These are phyloP conservation scores for Arabidopsis arenosa DNA, from an alignment of 345 rosid genomes.

Conservation along the genomic window DNA sequence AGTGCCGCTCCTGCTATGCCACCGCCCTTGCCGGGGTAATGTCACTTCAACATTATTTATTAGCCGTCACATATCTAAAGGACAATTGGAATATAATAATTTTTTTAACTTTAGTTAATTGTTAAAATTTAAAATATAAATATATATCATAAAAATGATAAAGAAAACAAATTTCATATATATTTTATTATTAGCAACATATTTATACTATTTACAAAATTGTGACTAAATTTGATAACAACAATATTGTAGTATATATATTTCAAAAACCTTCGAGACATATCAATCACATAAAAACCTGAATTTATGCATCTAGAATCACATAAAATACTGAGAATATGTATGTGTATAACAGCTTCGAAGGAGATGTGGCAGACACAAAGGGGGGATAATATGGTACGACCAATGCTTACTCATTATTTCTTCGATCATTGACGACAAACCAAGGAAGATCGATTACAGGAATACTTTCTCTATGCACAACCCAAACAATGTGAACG, in stretches of 20 bases:
- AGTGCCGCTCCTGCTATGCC: not conserved
- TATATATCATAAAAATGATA: no score
- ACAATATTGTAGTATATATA: no score
- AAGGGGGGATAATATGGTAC: not conserved
- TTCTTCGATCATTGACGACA: not conserved
- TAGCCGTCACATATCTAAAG: not conserved
- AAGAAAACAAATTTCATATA: no score
- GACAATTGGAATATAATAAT: not conserved
- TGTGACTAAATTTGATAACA: no score
- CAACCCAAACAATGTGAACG: slow-evolving; percentile 37
- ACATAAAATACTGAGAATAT: not conserved
- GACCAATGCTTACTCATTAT: not conserved
- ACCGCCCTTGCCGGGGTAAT: slow-evolving; percentile 1
- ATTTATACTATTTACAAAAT: no score
- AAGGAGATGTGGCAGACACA: not conserved
- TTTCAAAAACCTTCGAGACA: no score
- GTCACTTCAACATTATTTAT: not conserved
- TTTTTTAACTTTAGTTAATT: no score
- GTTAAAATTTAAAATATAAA: no score
- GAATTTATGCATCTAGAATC: no score
- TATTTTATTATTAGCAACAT: no score
- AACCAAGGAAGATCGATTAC: slow-evolving; percentile 44
- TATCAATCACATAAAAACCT: no score
- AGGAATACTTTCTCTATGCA: slow-evolving; percentile 38
- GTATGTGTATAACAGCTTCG: not conserved